Base-by-base conservation (phyloP, 805 yeast species). In the Barnettozyma siamensis region DNA sequence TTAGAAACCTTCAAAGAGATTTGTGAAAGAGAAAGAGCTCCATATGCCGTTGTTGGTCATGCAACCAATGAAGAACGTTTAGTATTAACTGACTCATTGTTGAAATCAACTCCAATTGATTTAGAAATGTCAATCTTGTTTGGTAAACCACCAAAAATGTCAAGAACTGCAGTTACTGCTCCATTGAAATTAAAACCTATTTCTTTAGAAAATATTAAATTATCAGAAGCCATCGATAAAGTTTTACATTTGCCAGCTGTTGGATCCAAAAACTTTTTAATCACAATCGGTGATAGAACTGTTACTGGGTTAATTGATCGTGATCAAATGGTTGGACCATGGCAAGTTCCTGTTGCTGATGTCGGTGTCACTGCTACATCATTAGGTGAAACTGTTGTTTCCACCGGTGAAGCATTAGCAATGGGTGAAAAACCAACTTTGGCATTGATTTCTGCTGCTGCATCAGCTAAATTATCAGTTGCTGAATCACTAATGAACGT, bases 321-420 rank as follows among this genome's bases (percentile, higher is more conserved):
- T 62, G 99, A 93, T 63, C 99, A 93, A 69, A 81, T 89, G 81
- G 98, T 93, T 45, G 99, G 99, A 31, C 98, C 98, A 59, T 93
- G 98, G 98, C 99, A 93, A 72, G 93, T 85, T 9, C 99, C 99
- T 37, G 98, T 93, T 26, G 93, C 98, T 15, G 98, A 93, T 60
- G 97, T 89, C 41, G 98, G 96, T 67, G 96, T 93, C 40, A 89
- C 98, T 19, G 83, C 84, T 45, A 82, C 97, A 0, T 84, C 96
- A 2, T 72, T 88, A 38, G 96, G 96, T 58, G 83, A 79, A 39
- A 70, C 73, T 6, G 61, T 83, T 38, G 63, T 81, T 47, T 50
- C 66, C 4, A 82, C 94, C n/a, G 99, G 99, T 71, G 99, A 93
- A 69, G 96, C 98, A 8, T 67, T 93, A 67, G 89, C 98, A 2